phyloP scores from a whole-genome alignment of 176 grass and related monocot species.

The Sorghum bicolor region DNA sequence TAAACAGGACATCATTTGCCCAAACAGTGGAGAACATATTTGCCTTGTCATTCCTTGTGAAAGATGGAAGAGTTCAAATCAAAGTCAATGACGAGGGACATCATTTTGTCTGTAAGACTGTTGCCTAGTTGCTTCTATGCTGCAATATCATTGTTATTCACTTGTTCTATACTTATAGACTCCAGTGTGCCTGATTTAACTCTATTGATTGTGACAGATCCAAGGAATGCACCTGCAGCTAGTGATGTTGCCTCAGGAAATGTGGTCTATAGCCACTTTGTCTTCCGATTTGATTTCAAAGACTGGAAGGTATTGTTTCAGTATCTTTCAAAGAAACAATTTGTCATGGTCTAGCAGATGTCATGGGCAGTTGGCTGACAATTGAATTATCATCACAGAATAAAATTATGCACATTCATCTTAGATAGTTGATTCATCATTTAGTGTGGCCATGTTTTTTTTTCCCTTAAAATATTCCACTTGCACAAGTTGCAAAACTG shows the following conservation, averaged over 20 bases:
- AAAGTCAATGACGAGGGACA: slow-evolving; percentile 47
- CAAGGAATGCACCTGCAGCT: slow-evolving; percentile 75
- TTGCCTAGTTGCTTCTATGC: not conserved
- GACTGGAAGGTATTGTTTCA: slow-evolving; percentile 74
- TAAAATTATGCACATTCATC: not conserved
- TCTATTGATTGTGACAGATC: slow-evolving; percentile 35
- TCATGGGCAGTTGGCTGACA: not conserved
- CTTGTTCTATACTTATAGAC: not conserved
- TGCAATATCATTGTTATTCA: not conserved
- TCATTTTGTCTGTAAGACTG: slow-evolving; percentile 72
- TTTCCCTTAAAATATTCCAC: not conserved
- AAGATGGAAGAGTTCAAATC: slow-evolving; percentile 83
- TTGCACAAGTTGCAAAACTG: not conserved
- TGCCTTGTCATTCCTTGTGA: slow-evolving; percentile 85
- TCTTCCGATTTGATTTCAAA: slow-evolving; percentile 81
- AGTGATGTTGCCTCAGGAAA: slow-evolving; percentile 48
- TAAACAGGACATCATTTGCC: slow-evolving; percentile 77
- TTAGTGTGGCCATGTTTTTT: not conserved
- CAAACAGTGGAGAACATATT: slow-evolving; percentile 93
- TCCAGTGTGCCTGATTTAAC: not conserved
- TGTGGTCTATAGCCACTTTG: slow-evolving; percentile 67
- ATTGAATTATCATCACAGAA: not conserved
- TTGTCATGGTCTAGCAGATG: not conserved
- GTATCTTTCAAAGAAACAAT: not conserved
- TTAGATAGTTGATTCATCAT: not conserved